Conservation (phyloP, 2,329 filamentous ascomycete species). For the Apiospora malaysiana region DNA sequence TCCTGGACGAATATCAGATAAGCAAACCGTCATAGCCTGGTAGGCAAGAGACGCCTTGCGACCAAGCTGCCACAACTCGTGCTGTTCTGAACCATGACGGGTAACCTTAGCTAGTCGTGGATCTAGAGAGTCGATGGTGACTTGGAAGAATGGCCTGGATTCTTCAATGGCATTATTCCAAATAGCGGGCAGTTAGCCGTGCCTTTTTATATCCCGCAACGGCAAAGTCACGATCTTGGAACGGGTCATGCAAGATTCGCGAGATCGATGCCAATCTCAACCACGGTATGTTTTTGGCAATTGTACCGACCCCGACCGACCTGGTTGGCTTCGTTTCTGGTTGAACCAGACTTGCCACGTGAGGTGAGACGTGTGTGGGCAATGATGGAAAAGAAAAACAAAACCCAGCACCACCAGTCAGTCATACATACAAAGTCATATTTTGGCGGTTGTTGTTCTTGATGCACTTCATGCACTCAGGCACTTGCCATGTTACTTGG, state of each 20-base stretch:
- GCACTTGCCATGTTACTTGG: too few relatives aligned
- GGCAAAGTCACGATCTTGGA: not conserved
- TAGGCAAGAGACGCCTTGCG: too few relatives aligned
- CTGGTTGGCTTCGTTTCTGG: not conserved
- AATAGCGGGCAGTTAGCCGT: not conserved
- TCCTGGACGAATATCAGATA: not conserved
- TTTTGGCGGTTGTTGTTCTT: not conserved
- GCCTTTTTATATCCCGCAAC: not conserved
- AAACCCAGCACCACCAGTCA: not conserved
- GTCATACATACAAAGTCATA: too few relatives aligned
- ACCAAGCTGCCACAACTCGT: too few relatives aligned
- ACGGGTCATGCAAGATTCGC: slow-evolving; percentile 1
- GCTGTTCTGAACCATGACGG: too few relatives aligned
- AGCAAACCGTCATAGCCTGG: too few relatives aligned
- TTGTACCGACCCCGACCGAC: not conserved
- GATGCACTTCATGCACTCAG: not conserved
- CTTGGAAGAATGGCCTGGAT: not conserved
- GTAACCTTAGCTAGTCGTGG: not conserved
- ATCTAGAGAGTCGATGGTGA: not conserved
- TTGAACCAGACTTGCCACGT: not conserved
- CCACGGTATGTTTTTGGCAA: slow-evolving; percentile 4
- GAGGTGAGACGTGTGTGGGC: not conserved
- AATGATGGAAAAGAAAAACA: too few relatives aligned
- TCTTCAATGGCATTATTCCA: not conserved
- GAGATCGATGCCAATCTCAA: slow-evolving; percentile 4